A percentile compares a stretch with the other conserved stretches of the same genome.
Evolutionary conservation across 371 early-diverging fungal species (phyloP).

Genomic region (Mortierella sp.): DNA sequence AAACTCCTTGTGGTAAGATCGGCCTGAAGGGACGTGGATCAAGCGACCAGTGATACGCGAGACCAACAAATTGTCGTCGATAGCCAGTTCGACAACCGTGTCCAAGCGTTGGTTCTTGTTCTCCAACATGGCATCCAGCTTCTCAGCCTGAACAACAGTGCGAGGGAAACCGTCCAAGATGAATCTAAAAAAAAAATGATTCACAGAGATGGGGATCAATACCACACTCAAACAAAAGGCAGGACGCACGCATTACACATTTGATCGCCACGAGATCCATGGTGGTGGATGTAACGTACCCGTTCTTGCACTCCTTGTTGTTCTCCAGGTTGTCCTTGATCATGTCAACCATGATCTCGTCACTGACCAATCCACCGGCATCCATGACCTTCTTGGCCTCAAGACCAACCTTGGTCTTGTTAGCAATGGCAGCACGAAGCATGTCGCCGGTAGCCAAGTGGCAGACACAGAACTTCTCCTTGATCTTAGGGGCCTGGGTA

Average conservation of each 20-base stretch:
- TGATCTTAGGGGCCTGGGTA: slow-evolving; percentile 96
- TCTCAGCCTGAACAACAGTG: slow-evolving; percentile 98
- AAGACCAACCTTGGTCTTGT: slow-evolving; percentile 91
- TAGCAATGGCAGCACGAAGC: slow-evolving; percentile 96
- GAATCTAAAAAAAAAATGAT: slow-evolving; percentile 67
- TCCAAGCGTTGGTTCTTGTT: slow-evolving; percentile 84
- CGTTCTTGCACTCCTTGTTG: slow-evolving; percentile 93
- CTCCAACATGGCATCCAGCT: slow-evolving; percentile 96
- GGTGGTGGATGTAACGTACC: slow-evolving; percentile 58
- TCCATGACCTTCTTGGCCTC: slow-evolving; percentile 98
- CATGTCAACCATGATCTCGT: slow-evolving; percentile 98
- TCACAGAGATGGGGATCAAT: slow-evolving; percentile 1
- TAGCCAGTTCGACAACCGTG: slow-evolving; percentile 91
- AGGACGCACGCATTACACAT: no score
- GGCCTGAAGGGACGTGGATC: slow-evolving; percentile 95
- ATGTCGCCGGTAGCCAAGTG: slow-evolving; percentile 99
- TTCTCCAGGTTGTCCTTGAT: slow-evolving; percentile 94
- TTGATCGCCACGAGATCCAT: no score
- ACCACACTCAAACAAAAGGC: not conserved
- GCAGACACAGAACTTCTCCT: slow-evolving; percentile 93
- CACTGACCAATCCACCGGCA: slow-evolving; percentile 96
- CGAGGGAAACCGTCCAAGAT: slow-evolving; percentile 99
- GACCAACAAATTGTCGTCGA: slow-evolving; percentile 94
- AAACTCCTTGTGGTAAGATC: slow-evolving; percentile 97
- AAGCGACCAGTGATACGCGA: slow-evolving; percentile 96